phyloP scores from a whole-genome alignment of 2,329 filamentous ascomycete species.

The Metarhizium brunneum region DNA sequence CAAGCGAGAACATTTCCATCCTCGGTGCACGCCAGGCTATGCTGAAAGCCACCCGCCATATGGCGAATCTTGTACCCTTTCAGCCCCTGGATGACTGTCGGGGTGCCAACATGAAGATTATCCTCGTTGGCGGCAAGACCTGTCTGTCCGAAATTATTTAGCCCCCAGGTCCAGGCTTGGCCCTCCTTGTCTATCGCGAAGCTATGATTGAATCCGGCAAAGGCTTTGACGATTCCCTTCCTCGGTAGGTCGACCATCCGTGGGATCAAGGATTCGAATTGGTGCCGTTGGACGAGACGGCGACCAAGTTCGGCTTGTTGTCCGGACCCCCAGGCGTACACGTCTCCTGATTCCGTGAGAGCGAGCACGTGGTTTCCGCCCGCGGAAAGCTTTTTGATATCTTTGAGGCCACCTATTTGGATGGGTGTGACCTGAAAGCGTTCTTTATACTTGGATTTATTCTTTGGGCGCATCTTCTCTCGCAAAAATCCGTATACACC shows the following conservation, averaged over 20 bases:
- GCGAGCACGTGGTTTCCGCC: constrained; percentile 60
- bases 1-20: constrained; percentile 33
- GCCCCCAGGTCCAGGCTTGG: constrained; percentile 59
- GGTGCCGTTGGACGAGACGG: constrained; percentile 40
- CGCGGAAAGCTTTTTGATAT: constrained; percentile 49
- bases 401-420: constrained; percentile 44
- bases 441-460: constrained; percentile 13
- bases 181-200: constrained; percentile 57
- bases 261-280: constrained; percentile 37
- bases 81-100: constrained; percentile 35
- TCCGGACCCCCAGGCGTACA: constrained; percentile 12
- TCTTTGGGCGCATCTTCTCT: constrained; percentile 23
- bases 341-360: constrained; percentile 41
- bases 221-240: constrained; percentile 27
- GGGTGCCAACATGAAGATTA: constrained; percentile 34
- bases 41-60: constrained; percentile 36
- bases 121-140: constrained; percentile 45
- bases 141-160: constrained; percentile 64
- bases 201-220: constrained; percentile 56
- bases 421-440: constrained; percentile 23
- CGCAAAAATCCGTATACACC: constrained; percentile 8
- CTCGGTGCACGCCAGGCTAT: constrained; percentile 32
- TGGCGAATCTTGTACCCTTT: constrained; percentile 42
- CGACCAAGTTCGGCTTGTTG: constrained; percentile 41
- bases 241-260: constrained; percentile 16